phyloP scores from a whole-genome alignment of 192 early-diverging fungal genomes.

The Bifiguratus adelaidae region DNA sequence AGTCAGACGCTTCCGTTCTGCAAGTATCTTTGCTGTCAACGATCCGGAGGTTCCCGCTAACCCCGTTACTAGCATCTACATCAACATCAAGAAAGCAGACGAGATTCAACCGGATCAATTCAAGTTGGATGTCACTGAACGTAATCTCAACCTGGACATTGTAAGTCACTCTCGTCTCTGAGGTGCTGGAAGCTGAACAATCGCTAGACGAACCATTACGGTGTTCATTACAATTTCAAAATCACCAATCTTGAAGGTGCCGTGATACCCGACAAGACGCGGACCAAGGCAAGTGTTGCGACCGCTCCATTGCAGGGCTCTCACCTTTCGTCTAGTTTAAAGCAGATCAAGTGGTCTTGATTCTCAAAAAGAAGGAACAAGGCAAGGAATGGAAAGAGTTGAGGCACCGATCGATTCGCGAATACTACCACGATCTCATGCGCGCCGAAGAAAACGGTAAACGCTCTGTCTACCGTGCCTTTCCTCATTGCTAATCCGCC shows the following conservation, averaged over 20 bases:
- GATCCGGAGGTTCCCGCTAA: background rate
- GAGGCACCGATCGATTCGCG: constrained; percentile 1
- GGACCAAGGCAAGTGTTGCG: constrained; percentile 2
- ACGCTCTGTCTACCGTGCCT: background rate
- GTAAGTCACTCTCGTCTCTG: background rate
- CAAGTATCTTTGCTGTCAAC: background rate
- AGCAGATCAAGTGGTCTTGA: constrained; percentile 6
- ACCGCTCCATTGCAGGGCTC: background rate
- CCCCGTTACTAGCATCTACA: background rate
- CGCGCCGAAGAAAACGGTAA: constrained; percentile 10
- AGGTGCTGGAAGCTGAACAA: no score
- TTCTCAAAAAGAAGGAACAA: constrained; percentile 6
- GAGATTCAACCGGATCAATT: constrained; percentile 3
- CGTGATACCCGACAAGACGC: constrained; percentile 2
- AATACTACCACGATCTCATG: constrained; percentile 5
- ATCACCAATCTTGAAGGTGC: constrained; percentile 3
- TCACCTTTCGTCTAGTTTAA: constrained; percentile 1
- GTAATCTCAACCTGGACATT: constrained; percentile 7
- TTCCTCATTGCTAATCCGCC: background rate
- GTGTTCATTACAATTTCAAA: constrained; percentile 10
- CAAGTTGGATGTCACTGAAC: constrained; percentile 1
- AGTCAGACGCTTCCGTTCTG: constrained; percentile 7
- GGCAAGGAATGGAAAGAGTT: constrained; percentile 11
- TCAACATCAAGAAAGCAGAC: constrained; percentile 2
- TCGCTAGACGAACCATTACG: constrained; percentile 6